A percentile compares a stretch with the other conserved stretches of the same genome.
These are phyloP conservation scores for Daldinia concentrica DNA, from an alignment of 495 filamentous ascomycete species.

Conservation along the genomic window DNA sequence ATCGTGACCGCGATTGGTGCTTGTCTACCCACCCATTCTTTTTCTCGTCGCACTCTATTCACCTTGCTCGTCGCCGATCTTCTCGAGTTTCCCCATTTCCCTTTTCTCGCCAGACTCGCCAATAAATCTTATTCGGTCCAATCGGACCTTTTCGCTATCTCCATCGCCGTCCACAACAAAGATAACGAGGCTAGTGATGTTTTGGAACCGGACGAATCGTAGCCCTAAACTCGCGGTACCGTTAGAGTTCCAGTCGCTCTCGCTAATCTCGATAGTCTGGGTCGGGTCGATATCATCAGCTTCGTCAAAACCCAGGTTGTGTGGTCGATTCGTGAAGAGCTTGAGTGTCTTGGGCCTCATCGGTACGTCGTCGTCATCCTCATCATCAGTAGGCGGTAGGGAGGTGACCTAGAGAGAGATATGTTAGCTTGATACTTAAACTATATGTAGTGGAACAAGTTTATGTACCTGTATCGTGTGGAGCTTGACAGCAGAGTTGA, in stretches of 20 bases:
- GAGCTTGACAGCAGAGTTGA: slow-evolving; percentile 87
- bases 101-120: slow-evolving; percentile 94
- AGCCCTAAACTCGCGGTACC: slow-evolving; percentile 84
- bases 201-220: slow-evolving; percentile 98
- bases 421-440: slow-evolving; percentile 31
- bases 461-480: slow-evolving; percentile 74
- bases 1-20: slow-evolving; percentile 32
- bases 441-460: not conserved
- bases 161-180: slow-evolving; percentile 92
- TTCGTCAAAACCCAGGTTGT: slow-evolving; percentile 94
- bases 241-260: slow-evolving; percentile 88
- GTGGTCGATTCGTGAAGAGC: slow-evolving; percentile 84
- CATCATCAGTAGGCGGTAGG: slow-evolving; percentile 65
- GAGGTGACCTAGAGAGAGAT: slow-evolving; percentile 75
- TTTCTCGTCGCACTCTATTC: slow-evolving; percentile 55
- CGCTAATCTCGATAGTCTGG: slow-evolving; percentile 76
- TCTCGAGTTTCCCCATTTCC: slow-evolving; percentile 93
- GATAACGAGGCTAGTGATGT: slow-evolving; percentile 81
- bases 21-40: slow-evolving; percentile 5
- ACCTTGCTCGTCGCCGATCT: slow-evolving; percentile 82
- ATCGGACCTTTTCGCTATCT: slow-evolving; percentile 81
- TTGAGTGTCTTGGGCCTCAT: slow-evolving; percentile 87
- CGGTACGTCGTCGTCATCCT: slow-evolving; percentile 76
- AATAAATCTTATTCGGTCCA: slow-evolving; percentile 86
- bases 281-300: slow-evolving; percentile 84